Percentiles rank a stretch among this genome's conserved stretches.
Evolutionary conservation across 1,284 basidiomycete genomes (phyloP).

Genomic region (Psilocybe mexicana): DNA sequence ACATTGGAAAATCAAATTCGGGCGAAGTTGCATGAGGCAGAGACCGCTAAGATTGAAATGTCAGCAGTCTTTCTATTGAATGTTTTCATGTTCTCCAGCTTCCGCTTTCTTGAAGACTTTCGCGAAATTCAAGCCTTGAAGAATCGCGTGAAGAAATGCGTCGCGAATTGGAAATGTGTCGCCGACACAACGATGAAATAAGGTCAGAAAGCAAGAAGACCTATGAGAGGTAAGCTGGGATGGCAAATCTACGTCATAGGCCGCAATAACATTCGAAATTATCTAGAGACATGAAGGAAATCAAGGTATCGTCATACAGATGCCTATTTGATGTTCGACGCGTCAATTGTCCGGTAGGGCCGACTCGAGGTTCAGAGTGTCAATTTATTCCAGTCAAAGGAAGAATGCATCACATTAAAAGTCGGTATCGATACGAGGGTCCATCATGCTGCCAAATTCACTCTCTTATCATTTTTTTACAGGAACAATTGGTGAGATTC

Average conservation of each 20-base stretch:
- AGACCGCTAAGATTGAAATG: background rate
- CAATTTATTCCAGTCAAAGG: slow-evolving; percentile 22
- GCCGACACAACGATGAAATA: too few relatives aligned
- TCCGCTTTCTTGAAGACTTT: background rate
- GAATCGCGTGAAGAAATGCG: background rate
- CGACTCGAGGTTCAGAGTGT: slow-evolving; percentile 21
- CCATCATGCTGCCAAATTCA: background rate
- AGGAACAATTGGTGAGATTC: slow-evolving; percentile 14
- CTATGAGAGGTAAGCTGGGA: too few relatives aligned
- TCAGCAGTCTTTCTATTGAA: background rate
- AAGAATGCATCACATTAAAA: slow-evolving; percentile 13
- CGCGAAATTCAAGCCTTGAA: background rate
- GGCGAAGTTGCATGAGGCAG: background rate
- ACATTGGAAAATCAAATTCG: background rate
- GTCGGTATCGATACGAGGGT: background rate
- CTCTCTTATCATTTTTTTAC: background rate
- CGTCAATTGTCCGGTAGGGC: slow-evolving; percentile 14
- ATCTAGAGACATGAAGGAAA: slow-evolving; percentile 3
- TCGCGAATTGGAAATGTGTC: too few relatives aligned
- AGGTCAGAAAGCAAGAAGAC: too few relatives aligned
- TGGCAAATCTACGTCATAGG: background rate
- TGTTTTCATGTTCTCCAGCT: background rate
- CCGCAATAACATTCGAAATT: background rate
- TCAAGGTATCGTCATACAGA: slow-evolving; percentile 10
- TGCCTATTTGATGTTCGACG: background rate